Evolutionary conservation across 192 early-diverging fungal species (phyloP).

Genomic region (Fimicolochytrium jonesii): DNA sequence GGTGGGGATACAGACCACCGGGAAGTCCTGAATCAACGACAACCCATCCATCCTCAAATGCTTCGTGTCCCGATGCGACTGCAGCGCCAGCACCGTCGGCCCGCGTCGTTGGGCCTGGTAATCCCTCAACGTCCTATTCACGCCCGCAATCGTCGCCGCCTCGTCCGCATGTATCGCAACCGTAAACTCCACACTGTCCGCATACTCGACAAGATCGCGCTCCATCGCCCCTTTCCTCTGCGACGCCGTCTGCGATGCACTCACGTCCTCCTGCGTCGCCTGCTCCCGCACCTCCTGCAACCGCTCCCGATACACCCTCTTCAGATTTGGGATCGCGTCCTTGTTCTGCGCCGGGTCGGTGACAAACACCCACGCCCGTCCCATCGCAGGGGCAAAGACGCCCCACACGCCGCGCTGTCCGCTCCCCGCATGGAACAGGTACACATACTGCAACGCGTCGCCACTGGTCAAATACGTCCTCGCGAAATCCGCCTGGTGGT

Average conservation of each 20-base stretch:
- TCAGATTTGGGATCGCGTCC: conserved; percentile 70
- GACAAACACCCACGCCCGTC: conserved; percentile 64
- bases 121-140: conserved; percentile 58
- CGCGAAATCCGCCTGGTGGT: conserved; percentile 20
- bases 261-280: conserved; percentile 8
- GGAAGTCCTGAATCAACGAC: conserved; percentile 61
- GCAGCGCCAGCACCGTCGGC: conserved; percentile 69
- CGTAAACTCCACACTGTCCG: conserved; percentile 47
- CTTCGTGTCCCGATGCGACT: conserved; percentile 52
- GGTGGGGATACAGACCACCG: conserved; percentile 63
- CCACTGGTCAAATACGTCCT: conserved; percentile 32
- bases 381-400: conserved; percentile 60
- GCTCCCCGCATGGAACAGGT: conserved; percentile 70
- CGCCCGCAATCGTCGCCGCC: conserved; percentile 45
- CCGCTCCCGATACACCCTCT: conserved; percentile 58
- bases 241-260: neutral
- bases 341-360: conserved; percentile 60
- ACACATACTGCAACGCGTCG: conserved; percentile 57
- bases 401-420: conserved; percentile 59
- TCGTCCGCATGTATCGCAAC: conserved; percentile 45
- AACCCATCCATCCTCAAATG: conserved; percentile 43
- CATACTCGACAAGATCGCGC: conserved; percentile 44
- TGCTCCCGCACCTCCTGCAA: conserved; percentile 23
- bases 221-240: too few relatives aligned
- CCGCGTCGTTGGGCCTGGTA: conserved; percentile 59